phyloP scores from a whole-genome alignment of 2,329 filamentous ascomycete genomes.

The Zalaria obscura region DNA sequence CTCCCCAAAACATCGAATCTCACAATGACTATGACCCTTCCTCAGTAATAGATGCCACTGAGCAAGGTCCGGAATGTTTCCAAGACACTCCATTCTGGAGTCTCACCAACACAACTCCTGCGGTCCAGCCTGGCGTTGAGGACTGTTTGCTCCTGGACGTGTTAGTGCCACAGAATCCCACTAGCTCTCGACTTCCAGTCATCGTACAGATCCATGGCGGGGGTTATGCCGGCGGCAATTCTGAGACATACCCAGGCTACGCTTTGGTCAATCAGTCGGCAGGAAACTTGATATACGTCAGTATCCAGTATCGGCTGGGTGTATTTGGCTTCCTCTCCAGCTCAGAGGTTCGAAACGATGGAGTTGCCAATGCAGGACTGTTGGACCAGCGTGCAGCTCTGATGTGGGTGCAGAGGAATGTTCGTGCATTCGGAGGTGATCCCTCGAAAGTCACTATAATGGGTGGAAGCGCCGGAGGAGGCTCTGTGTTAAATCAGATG shows the following conservation, averaged over 20 bases:
- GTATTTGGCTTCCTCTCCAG: conserved; percentile 12
- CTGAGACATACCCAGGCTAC: conserved; percentile 9
- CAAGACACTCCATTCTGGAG: conserved; percentile 11
- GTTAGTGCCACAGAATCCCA: conserved; percentile 21
- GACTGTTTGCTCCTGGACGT: conserved; percentile 29
- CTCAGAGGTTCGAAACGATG: conserved; percentile 7
- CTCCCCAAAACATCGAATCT: conserved; percentile 14
- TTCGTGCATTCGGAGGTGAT: conserved; percentile 11
- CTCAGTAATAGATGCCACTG: conserved; percentile 14
- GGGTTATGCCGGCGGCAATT: conserved; percentile 20
- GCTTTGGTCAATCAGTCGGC: conserved; percentile 16
- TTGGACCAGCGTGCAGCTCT: conserved; percentile 13
- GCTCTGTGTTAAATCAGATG: conserved; percentile 17
- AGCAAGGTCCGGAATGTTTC: conserved; percentile 13
- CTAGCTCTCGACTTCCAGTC: conserved; percentile 13
- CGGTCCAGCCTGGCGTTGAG: conserved; percentile 15
- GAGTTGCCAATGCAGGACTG: conserved; percentile 13
- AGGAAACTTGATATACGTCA: conserved; percentile 14
- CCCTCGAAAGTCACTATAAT: conserved; percentile 9
- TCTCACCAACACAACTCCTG: conserved; percentile 2
- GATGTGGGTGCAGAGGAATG: conserved; percentile 8
- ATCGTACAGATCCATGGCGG: conserved; percentile 17
- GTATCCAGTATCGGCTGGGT: conserved; percentile 18
- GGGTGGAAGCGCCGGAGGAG: conserved; percentile 15
- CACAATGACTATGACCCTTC: conserved; percentile 9